These are phyloP conservation scores for Xylaria sp. DNA, from an alignment of 2,329 filamentous ascomycete species.

Conservation along the genomic window DNA sequence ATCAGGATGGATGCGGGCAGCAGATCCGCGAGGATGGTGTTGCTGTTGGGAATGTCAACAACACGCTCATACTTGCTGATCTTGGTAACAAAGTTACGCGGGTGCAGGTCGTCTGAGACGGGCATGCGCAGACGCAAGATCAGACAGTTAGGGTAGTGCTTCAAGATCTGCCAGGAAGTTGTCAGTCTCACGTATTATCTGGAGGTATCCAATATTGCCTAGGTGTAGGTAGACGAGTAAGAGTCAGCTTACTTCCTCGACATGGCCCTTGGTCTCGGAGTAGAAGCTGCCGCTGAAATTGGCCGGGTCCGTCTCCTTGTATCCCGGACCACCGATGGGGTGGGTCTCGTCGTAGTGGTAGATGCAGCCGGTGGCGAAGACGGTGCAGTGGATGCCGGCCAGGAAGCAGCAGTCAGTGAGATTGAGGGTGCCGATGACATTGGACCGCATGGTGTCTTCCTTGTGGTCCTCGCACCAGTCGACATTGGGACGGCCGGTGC, in stretches of 20 bases:
- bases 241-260: slow-evolving; percentile 50
- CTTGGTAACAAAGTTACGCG: slow-evolving; percentile 65
- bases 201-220: not conserved
- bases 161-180: slow-evolving; percentile 47
- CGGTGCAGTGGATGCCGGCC: slow-evolving; percentile 56
- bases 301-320: slow-evolving; percentile 55
- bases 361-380: slow-evolving; percentile 64
- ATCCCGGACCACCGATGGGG: slow-evolving; percentile 55
- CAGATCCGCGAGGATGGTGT: slow-evolving; percentile 60
- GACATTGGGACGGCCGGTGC: slow-evolving; percentile 62
- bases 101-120: slow-evolving; percentile 60
- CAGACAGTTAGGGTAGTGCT: slow-evolving; percentile 55
- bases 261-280: slow-evolving; percentile 60
- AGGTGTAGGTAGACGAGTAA: no score
- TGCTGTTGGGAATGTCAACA: slow-evolving; percentile 64
- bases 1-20: slow-evolving; percentile 56
- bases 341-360: slow-evolving; percentile 59
- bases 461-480: slow-evolving; percentile 69
- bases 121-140: slow-evolving; percentile 65
- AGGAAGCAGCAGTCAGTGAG: slow-evolving; percentile 56
- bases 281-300: slow-evolving; percentile 66
- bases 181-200: slow-evolving; percentile 3
- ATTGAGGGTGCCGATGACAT: slow-evolving; percentile 60
- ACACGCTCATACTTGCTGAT: slow-evolving; percentile 60
- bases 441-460: slow-evolving; percentile 61